phyloP scores from a whole-genome alignment of 208 protist species.

The Trypanosomatidae sp. region DNA sequence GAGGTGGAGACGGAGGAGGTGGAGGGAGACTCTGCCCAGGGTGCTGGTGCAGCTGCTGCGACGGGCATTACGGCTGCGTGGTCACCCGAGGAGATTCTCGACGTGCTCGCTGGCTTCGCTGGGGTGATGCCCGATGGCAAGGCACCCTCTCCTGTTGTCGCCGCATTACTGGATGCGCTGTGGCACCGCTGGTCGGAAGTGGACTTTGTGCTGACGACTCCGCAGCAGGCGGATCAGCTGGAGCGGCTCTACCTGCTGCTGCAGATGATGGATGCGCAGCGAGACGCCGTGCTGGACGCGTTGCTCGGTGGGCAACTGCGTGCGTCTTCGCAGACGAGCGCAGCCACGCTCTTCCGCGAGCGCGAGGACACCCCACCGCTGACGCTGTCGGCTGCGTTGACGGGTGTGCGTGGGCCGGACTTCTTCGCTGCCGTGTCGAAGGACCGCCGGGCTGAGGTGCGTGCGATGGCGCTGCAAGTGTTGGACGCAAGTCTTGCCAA shows the following conservation, averaged over 20 bases:
- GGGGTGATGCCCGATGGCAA: constrained; percentile 53
- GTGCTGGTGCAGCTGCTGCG: too few relatives aligned
- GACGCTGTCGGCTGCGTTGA: constrained; percentile 8
- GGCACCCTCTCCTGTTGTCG: too few relatives aligned
- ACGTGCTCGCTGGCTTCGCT: constrained; percentile 60
- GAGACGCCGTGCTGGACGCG: constrained; percentile 33
- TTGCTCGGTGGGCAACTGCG: constrained; percentile 30
- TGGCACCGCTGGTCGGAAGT: constrained; percentile 26
- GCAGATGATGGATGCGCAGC: constrained; percentile 40
- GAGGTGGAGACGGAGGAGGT: constrained; percentile 3
- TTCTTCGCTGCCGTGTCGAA: constrained; percentile 82
- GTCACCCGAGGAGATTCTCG: constrained; percentile 49
- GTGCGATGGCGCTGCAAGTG: constrained; percentile 36
- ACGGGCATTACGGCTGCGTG: too few relatives aligned
- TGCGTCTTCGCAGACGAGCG: too few relatives aligned
- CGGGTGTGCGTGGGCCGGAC: constrained; percentile 46
- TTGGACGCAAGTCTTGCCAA: constrained; percentile 39
- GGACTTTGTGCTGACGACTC: constrained; percentile 17
- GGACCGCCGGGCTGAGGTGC: constrained; percentile 31
- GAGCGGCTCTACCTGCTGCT: constrained; percentile 74
- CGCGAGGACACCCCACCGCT: constrained; percentile 33
- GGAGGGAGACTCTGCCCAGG: too few relatives aligned
- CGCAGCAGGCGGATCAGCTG: constrained; percentile 40
- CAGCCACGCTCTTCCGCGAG: constrained; percentile 26
- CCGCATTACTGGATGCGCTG: too few relatives aligned